Base-by-base conservation (phyloP, 192 early-diverging fungal genomes). In the Umbelopsis sp. region DNA sequence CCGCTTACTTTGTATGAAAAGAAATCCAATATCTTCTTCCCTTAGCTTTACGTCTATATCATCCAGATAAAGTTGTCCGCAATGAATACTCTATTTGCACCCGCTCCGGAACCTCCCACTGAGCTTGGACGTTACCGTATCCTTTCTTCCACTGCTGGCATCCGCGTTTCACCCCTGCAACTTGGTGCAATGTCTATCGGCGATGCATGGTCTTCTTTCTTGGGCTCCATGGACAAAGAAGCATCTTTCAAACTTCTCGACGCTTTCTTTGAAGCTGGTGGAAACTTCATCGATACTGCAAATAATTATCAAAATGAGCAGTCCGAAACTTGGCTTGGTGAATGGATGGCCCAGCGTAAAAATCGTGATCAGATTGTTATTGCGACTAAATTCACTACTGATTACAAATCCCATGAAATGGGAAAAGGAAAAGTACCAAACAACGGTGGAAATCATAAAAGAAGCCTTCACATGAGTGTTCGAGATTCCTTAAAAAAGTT, bases 281-380 rank as follows among this genome's bases (percentile, higher is more conserved):
- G 81, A 59, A 82, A 85, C 68, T 85, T 85, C 68, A 78, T 81
- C 51, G 85, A 79, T 43, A 83, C 76, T 29, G 87, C 87, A 29
- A 84, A 89, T 44, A 82, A 82, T 12, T 89, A 89, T 65, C 76
- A 74, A 26, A 84, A 89, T 65, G 87, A 86, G 0, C 77, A 89
- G 25, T 77, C 76, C 32, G 89, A 91, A 68, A 22, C 68, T 4
- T 84, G 88, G 72, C 52, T 90, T n/a, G 88, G 89, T 21, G 79
- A 85, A 51, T 87, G 84, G 41, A 70, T 91, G 12, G 41, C 74
- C 1, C 71, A 82, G 52, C 85, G 86, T 47, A 26, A 26, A 26
- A 67, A 25, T 67, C 81, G 88, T 41, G 83, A 83, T 52, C 74
- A 85, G 29, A 74, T 90, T 29, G 86, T 89, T 12, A 65, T 90